Evolutionary conservation across 1,284 basidiomycete genomes (phyloP), one percentile per base, ranked within the genome.

Genomic region (Cutaneotrichosporon dermatis): DNA sequence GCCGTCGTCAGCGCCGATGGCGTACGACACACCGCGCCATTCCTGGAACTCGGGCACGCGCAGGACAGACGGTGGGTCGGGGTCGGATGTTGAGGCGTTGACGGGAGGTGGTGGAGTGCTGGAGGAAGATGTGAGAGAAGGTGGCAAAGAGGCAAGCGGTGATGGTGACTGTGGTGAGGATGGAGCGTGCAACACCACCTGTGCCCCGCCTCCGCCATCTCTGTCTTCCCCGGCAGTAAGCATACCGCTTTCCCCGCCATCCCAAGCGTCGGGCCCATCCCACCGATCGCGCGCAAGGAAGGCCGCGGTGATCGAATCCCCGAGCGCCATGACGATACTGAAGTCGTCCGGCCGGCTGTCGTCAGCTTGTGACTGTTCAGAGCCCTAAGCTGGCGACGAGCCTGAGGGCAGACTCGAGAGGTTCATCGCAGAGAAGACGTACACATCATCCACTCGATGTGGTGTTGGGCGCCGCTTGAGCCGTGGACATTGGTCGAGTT

Each of bases 281-380:
- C 34, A 36, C 13, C 50, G 39, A 13, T 60, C 50, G 41, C 66
- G 63, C 4, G 77, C 77, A 39, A 79, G 69, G 7, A 76, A 61
- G 0, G 70, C 79, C 4, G 78, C 79, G 0, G 77, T 75, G 63
- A 80, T 78, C 1, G 73, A 76, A 59, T 80, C 79, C 1, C 79
- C 79, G 13, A 79, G 36, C 7, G 76, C 77, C 69, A 78, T 75
- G 42, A 77, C 62, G 16, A 76, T 72, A 11, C 64, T 64, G 55
- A 79, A 73, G 51, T 78, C 75, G 48, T 79, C 77, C 41, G 77
- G 77, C 0, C 76, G 75, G 2, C 75, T 76, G 39, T 43, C 9
- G 35, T 50, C 42, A 34, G 12, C 41, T 54, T 3, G 13, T 8
- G 25, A 44, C 11, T 56, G 7, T 3, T 8, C 12, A 6, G 4